phyloP scores from a whole-genome alignment of 2,329 filamentous ascomycete species.

The Alternaria gaisen region DNA sequence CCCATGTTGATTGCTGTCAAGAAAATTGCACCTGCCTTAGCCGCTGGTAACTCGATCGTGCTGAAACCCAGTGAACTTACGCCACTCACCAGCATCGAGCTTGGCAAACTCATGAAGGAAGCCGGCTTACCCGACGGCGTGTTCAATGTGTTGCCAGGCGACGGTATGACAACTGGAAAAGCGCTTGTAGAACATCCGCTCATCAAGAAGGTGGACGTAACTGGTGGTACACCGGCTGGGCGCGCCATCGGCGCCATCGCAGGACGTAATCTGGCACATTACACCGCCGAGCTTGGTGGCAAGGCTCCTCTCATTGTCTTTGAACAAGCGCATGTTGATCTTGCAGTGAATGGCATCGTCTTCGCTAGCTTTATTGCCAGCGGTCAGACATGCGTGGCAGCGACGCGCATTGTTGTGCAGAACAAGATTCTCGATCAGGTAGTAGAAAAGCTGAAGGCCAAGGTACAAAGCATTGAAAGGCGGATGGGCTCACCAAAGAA shows the following conservation, averaged over 20 bases:
- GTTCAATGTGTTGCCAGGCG: conserved; percentile 47
- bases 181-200: conserved; percentile 47
- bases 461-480: conserved; percentile 60
- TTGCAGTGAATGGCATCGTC: conserved; percentile 50
- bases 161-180: conserved; percentile 47
- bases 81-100: conserved; percentile 47
- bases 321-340: conserved; percentile 47
- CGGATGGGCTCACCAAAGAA: conserved; percentile 68
- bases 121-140: conserved; percentile 51
- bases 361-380: conserved; percentile 61
- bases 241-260: conserved; percentile 50
- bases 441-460: conserved; percentile 52
- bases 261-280: conserved; percentile 46
- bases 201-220: conserved; percentile 52
- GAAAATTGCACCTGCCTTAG: conserved; percentile 51
- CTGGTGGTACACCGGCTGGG: conserved; percentile 50
- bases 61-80: conserved; percentile 52
- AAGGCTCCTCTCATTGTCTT: conserved; percentile 52
- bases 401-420: conserved; percentile 63
- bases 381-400: conserved; percentile 66
- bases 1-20: conserved; percentile 53
- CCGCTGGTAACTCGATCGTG: conserved; percentile 48
- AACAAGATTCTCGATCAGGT: conserved; percentile 53
- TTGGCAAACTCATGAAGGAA: conserved; percentile 50
- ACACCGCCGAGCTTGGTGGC: conserved; percentile 50